Base-by-base conservation (phyloP, 2,329 filamentous ascomycete species). In the Fusarium scirpi region DNA sequence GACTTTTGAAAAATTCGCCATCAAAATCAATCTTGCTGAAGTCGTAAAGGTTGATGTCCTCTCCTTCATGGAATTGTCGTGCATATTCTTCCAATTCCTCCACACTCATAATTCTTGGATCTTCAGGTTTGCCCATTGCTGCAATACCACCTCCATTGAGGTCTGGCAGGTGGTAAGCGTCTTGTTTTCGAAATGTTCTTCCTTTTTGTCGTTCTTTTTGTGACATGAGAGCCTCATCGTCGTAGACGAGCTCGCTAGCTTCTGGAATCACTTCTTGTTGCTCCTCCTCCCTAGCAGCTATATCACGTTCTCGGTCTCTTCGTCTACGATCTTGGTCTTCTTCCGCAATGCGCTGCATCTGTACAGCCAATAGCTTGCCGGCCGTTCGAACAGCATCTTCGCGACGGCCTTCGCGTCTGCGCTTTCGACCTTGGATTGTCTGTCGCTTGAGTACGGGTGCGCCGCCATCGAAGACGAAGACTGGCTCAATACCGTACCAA, bases 21-120 rank as follows among this genome's bases (percentile, higher is more conserved):
- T 98, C 92, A 76, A 98, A 99, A 78, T 99, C 96, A 74, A 99
- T 99, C 81, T 98, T 98, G 77, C 93, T 97, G 78, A 99, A 99
- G 81, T 98, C 95, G 80, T 98, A 98, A 8, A 94, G 81, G 70
- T 91, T 91, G 74, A 98, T 92, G 78, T 98, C 95, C 80, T 98
- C 94, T 58, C 96, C 96, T 65, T 89, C 90, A 75, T 98, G 89
- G 76, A 98, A 98, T 70, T 98, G 94, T 54, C 91, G 86, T 5
- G 97, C 95, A 78, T 99, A 99, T 71, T 95, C 91, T 80, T 98
- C 94, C 62, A 99, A 82, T 78, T 99, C 95, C 76, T 97, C 94
- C 25, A 97, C 88, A 56, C 92, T 97, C 96, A 99, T 98, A 74
- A 99, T 95, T 18, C 97, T 88, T 6, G 95, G 95, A 79, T 99